A percentile compares a stretch with the other conserved stretches of the same genome.
phyloP scores from a whole-genome alignment of 768 basidiomycete genomes.

The Tulasnella sp. region DNA sequence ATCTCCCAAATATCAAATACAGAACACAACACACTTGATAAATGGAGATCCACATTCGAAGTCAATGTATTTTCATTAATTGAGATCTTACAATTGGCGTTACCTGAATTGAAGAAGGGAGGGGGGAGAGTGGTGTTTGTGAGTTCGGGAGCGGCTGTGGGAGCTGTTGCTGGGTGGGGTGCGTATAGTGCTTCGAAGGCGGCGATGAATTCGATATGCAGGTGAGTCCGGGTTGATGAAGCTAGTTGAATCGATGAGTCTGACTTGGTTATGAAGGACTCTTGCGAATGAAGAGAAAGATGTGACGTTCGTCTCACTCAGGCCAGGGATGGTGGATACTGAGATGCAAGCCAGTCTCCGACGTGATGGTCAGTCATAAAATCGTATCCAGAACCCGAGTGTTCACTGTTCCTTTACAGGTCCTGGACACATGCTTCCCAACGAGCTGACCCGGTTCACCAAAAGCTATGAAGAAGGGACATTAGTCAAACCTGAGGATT shows the following conservation, averaged over 20 bases:
- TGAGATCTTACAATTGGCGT: conserved; percentile 47
- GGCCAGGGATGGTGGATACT: conserved; percentile 84
- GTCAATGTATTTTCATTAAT: conserved; percentile 82
- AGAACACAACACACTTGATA: conserved; percentile 37
- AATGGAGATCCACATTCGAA: conserved; percentile 65
- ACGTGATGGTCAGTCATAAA: conserved; percentile 29
- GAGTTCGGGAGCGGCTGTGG: conserved; percentile 72
- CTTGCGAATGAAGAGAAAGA: conserved; percentile 72
- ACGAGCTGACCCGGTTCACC: conserved; percentile 46
- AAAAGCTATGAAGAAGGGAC: conserved; percentile 47
- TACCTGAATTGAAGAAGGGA: conserved; percentile 57
- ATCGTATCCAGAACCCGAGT: not conserved
- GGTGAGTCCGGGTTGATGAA: conserved; percentile 35
- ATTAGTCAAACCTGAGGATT: conserved; percentile 60
- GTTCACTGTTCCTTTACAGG: conserved; percentile 3
- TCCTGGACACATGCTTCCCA: conserved; percentile 37
- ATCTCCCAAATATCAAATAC: conserved; percentile 38
- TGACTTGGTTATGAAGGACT: too few species aligned
- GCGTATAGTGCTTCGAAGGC: conserved; percentile 78
- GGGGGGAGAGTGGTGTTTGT: conserved; percentile 63
- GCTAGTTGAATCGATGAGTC: too few species aligned
- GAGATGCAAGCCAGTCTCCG: conserved; percentile 64
- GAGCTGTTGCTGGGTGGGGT: conserved; percentile 57
- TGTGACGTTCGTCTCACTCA: conserved; percentile 58
- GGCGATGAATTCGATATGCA: conserved; percentile 74